Evolutionary conservation across 371 early-diverging fungal genomes (phyloP).

Genomic region (Mortierella polycephala): DNA sequence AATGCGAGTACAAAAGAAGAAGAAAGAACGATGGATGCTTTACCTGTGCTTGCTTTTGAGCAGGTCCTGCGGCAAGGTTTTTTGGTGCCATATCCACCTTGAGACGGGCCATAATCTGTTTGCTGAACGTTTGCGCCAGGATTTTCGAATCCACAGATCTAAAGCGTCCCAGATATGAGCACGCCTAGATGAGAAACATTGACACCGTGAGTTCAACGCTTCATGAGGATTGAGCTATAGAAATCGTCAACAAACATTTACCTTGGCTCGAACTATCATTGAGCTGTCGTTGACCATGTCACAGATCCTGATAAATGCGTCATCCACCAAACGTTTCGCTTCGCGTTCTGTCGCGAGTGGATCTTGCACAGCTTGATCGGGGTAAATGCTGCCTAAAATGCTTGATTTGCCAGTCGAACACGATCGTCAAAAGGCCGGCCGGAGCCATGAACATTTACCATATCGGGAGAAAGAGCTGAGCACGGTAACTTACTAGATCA

Average conservation of each 20-base stretch:
- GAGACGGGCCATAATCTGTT: slow-evolving; percentile 77
- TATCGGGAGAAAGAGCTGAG: not conserved
- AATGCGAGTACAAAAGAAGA: not conserved
- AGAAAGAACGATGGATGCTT: not conserved
- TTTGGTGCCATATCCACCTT: slow-evolving; percentile 39
- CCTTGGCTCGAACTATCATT: slow-evolving; percentile 70
- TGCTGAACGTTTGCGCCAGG: slow-evolving; percentile 79
- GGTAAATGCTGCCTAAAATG: slow-evolving; percentile 62
- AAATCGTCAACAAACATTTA: not conserved
- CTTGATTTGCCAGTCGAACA: slow-evolving; percentile 16
- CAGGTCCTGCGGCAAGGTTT: slow-evolving; percentile 49
- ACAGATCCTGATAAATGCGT: slow-evolving; percentile 80
- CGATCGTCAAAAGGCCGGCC: not conserved
- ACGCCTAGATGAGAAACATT: slow-evolving; percentile 57
- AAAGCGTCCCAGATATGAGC: slow-evolving; percentile 73
- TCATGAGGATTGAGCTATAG: no score
- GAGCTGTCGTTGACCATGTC: slow-evolving; percentile 82
- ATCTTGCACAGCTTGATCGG: slow-evolving; percentile 60
- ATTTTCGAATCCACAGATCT: slow-evolving; percentile 66
- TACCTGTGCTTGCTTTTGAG: slow-evolving; percentile 53
- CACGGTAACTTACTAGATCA: slow-evolving; percentile 65
- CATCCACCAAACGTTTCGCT: slow-evolving; percentile 74
- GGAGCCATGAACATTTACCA: no score
- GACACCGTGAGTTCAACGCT: not conserved
- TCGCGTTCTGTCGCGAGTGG: slow-evolving; percentile 57